Conservation (phyloP, 805 yeast species). For the Wickerhamiella australiensis region DNA sequence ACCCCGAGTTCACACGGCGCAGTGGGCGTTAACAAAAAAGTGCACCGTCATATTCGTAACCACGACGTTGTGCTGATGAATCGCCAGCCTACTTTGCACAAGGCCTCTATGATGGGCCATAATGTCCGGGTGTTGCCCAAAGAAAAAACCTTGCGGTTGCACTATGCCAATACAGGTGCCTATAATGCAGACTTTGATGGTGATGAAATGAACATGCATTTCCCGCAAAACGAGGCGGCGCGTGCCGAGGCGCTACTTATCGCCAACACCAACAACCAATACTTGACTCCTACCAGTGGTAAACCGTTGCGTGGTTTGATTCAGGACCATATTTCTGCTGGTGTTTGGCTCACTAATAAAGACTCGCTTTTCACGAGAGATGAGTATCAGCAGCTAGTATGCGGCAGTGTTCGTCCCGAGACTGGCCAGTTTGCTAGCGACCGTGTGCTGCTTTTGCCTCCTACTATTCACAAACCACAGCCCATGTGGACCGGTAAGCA, state of each 20-base stretch:
- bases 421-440: constrained; percentile 71
- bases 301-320: constrained; percentile 96
- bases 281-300: constrained; percentile 96
- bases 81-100: constrained; percentile 97
- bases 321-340: constrained; percentile 98
- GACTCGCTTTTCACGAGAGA: constrained; percentile 87
- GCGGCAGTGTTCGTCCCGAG: constrained; percentile 92
- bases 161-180: constrained; percentile 98
- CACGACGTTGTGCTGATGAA: constrained; percentile 95
- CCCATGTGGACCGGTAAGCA: constrained; percentile 98
- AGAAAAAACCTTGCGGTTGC: constrained; percentile 90
- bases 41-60: constrained; percentile 84
- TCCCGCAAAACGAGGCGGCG: constrained; percentile 96
- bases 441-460: constrained; percentile 68
- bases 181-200: constrained; percentile 99
- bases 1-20: constrained; percentile 48
- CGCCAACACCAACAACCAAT: constrained; percentile 96
- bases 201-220: constrained; percentile 99
- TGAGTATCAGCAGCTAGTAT: constrained; percentile 82
- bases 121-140: constrained; percentile 93
- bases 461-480: constrained; percentile 74
- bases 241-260: constrained; percentile 88
- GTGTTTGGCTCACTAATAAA: constrained; percentile 94
- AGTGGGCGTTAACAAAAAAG: constrained; percentile 63
- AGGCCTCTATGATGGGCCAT: constrained; percentile 99